Conservation (phyloP, 768 basidiomycete species). For the Pleurotus pulmonarius region DNA sequence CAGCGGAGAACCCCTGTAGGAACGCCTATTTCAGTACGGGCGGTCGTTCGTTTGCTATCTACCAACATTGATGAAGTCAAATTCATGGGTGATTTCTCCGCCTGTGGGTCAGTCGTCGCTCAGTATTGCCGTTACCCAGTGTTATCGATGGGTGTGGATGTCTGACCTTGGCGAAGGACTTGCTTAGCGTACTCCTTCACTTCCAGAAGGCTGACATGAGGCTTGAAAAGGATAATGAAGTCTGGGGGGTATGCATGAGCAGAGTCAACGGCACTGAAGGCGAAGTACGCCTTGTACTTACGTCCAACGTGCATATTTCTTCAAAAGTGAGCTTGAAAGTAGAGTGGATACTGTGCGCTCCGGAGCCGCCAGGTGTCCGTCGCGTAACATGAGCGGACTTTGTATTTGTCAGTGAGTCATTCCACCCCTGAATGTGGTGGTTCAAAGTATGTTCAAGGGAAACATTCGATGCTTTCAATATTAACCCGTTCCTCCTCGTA, state of each 20-base stretch:
- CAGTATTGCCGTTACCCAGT: neutral
- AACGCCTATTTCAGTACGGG: neutral
- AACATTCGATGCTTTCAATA: neutral
- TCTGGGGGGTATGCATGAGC: neutral
- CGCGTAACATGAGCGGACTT: no score
- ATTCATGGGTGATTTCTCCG: neutral
- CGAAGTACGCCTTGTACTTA: neutral
- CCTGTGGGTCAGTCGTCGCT: neutral
- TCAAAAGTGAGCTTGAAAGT: no score
- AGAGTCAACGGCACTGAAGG: neutral
- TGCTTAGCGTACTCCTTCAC: slow-evolving; percentile 5
- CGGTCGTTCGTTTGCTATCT: neutral
- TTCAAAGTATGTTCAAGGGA: neutral
- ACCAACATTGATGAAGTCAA: slow-evolving; percentile 5
- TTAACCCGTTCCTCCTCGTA: neutral
- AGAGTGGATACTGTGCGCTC: no score
- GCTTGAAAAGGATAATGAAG: slow-evolving; percentile 9
- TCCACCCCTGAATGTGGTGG: no score
- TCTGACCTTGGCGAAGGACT: neutral
- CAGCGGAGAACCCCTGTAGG: slow-evolving; percentile 7
- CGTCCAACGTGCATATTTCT: neutral
- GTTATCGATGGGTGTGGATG: no score
- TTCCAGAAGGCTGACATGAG: neutral
- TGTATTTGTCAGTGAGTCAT: no score
- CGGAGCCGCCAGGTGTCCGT: no score